phyloP scores from a whole-genome alignment of 495 filamentous ascomycete species.

The Penicillium ochrochloron region DNA sequence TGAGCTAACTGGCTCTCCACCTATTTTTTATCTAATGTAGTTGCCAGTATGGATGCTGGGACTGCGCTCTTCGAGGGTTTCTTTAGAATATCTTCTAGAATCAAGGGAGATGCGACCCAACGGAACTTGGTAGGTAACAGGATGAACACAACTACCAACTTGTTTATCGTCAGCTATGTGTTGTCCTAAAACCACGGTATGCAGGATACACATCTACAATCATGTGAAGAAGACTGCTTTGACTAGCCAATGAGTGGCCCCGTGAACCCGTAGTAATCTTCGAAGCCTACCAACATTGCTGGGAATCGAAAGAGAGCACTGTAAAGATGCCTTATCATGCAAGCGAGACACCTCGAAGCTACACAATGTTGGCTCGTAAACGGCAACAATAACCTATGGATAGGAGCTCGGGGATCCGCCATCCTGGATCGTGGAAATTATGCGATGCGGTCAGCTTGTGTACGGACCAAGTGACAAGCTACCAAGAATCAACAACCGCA shows the following conservation, averaged over 20 bases:
- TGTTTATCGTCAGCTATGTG: background rate
- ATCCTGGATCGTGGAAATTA: conserved; percentile 22
- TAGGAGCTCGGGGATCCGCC: conserved; percentile 10
- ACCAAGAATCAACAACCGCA: background rate
- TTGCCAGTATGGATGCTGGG: background rate
- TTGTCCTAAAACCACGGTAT: background rate
- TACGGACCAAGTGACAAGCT: conserved; percentile 9
- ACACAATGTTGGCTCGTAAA: background rate
- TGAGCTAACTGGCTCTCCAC: too few relatives aligned
- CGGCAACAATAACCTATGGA: conserved; percentile 19
- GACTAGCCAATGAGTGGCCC: background rate
- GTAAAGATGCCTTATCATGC: background rate
- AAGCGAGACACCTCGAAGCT: background rate
- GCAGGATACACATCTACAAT: background rate
- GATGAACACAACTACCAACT: background rate
- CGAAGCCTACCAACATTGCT: background rate
- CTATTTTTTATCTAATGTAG: background rate
- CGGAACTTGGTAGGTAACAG: background rate
- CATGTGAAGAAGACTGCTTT: background rate
- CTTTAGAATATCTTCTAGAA: background rate
- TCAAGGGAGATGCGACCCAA: background rate
- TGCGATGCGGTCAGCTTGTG: conserved; percentile 2
- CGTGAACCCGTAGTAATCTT: background rate
- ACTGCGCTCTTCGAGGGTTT: background rate
- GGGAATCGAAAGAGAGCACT: background rate